A percentile compares a stretch with the other conserved stretches of the same genome.
Conservation (phyloP, 768 basidiomycete genomes). For the Crepidotus variabilis region DNA sequence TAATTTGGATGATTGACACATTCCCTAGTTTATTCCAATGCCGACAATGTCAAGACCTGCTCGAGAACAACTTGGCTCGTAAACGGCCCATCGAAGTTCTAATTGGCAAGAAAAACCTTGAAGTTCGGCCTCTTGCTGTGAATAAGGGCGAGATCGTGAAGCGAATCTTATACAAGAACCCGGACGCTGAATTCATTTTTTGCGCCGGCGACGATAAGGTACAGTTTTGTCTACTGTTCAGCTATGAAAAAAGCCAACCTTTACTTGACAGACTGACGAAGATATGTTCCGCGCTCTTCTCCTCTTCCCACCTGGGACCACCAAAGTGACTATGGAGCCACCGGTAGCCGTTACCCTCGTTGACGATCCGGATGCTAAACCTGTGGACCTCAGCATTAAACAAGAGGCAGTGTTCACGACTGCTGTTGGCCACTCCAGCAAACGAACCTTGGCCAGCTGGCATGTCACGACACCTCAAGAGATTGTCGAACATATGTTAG, state of each 20-base stretch:
- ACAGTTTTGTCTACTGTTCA: neutral
- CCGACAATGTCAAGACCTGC: constrained; percentile 91
- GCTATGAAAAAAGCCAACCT: neutral
- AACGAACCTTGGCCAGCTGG: constrained; percentile 89
- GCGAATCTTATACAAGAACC: constrained; percentile 87
- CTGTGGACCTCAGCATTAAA: constrained; percentile 58
- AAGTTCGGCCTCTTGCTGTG: constrained; percentile 91
- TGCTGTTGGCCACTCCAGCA: constrained; percentile 86
- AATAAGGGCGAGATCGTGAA: constrained; percentile 99
- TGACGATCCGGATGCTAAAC: constrained; percentile 37
- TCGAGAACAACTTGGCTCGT: constrained; percentile 90
- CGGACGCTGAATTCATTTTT: constrained; percentile 93
- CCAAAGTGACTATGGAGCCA: constrained; percentile 48
- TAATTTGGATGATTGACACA: neutral
- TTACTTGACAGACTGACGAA: constrained; percentile 76
- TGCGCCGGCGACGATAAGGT: constrained; percentile 99
- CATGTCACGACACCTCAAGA: constrained; percentile 88
- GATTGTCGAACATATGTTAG: constrained; percentile 76
- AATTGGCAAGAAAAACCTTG: constrained; percentile 97
- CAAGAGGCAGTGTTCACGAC: constrained; percentile 84
- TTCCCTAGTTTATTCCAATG: constrained; percentile 78
- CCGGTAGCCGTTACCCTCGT: constrained; percentile 54
- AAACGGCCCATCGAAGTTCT: constrained; percentile 96
- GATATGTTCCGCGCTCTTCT: constrained; percentile 96
- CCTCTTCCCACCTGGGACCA: constrained; percentile 47